A percentile compares a stretch with the other conserved stretches of the same genome.
phyloP scores from a whole-genome alignment of 768 basidiomycete species.

The Naganishia randhawae region DNA sequence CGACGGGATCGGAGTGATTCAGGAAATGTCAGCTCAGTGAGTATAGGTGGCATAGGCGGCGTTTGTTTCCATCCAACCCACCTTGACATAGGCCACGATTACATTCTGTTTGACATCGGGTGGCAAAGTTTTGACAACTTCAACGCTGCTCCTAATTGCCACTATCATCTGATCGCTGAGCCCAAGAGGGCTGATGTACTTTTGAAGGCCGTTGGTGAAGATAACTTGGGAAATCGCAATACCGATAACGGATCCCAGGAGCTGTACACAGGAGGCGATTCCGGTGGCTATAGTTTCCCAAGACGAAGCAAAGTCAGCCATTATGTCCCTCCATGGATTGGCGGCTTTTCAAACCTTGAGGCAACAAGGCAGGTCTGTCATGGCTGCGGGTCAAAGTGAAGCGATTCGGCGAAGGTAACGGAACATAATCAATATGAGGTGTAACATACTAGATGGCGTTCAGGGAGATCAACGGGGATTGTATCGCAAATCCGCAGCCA shows the following conservation, averaged over 20 bases:
- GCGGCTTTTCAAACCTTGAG: conserved; percentile 28
- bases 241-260: conserved; percentile 43
- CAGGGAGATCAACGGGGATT: conserved; percentile 41
- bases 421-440: background rate
- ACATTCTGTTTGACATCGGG: conserved; percentile 33
- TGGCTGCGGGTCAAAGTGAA: background rate
- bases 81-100: conserved; percentile 41
- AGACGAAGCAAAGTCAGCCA: background rate
- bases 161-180: conserved; percentile 35
- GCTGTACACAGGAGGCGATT: conserved; percentile 44
- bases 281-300: conserved; percentile 35
- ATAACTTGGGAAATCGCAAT: conserved; percentile 40
- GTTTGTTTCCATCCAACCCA: background rate
- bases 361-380: conserved; percentile 16
- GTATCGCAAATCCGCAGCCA: conserved; percentile 50
- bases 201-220: conserved; percentile 22
- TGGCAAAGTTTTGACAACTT: conserved; percentile 35
- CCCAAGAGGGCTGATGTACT: conserved; percentile 37
- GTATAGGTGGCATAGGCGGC: background rate
- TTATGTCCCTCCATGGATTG: background rate
- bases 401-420: conserved; percentile 30
- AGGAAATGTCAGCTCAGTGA: background rate
- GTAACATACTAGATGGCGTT: conserved; percentile 38
- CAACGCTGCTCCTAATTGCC: conserved; percentile 36
- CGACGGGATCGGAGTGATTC: background rate